These are phyloP conservation scores for Trypanosoma caninum DNA, from an alignment of 208 protist genomes.

Conservation along the genomic window DNA sequence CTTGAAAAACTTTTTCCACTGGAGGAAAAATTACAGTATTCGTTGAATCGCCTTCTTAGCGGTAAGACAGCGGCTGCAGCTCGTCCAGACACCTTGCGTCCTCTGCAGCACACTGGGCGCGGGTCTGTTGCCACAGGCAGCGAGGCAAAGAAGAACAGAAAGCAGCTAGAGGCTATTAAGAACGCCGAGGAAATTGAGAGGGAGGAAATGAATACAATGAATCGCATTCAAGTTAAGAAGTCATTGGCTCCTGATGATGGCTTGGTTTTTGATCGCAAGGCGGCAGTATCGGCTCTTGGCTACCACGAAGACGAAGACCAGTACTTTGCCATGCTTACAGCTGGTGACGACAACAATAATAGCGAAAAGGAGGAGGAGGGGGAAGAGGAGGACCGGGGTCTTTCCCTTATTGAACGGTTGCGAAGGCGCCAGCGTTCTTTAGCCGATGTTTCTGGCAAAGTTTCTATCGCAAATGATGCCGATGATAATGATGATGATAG, in stretches of 20 bases:
- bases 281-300: conserved; percentile 53
- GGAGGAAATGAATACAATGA: conserved; percentile 82
- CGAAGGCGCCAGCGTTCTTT: conserved; percentile 50
- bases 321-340: conserved; percentile 85
- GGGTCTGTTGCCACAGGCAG: conserved; percentile 28
- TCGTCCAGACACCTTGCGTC: conserved; percentile 62
- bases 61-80: conserved; percentile 66
- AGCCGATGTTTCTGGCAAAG: too few relatives aligned
- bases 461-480: neutral
- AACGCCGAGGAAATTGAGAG: conserved; percentile 81
- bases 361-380: too few relatives aligned
- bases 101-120: conserved; percentile 43
- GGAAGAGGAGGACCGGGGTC: conserved; percentile 46
- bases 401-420: conserved; percentile 80
- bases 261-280: conserved; percentile 25
- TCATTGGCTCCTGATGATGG: conserved; percentile 40
- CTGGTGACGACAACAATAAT: conserved; percentile 28
- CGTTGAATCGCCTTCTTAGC: conserved; percentile 92
- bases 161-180: conserved; percentile 51
- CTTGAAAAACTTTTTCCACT: conserved; percentile 94
- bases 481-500: conserved; percentile 28
- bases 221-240: conserved; percentile 77
- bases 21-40: conserved; percentile 96
- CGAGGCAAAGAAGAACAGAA: conserved; percentile 62
- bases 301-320: conserved; percentile 91